Base-by-base conservation (phyloP, 345 rosid genomes). In the Cardamine occulta region DNA sequence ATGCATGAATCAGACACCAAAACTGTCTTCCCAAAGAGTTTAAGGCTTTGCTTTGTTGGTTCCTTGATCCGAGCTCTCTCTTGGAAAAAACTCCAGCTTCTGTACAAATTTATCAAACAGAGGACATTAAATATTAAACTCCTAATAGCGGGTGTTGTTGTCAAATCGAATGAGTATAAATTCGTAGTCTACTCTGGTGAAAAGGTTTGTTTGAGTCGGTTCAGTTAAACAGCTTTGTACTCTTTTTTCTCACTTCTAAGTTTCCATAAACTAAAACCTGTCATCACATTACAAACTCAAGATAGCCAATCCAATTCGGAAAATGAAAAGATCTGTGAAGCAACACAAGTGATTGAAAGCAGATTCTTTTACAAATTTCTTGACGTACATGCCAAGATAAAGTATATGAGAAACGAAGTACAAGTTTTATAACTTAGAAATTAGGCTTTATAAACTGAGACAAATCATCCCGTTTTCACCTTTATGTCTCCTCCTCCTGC, bases 21-120 rank as follows among this genome's bases (percentile, higher is more conserved):
- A 28, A 89, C 87, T 31, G 88, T 89, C 74, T 77, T 80, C 60
- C 92, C 95, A 31, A 89, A 89, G 28, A 89, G 90, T 82, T 87
- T 87, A 56, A 89, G 85, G 75, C 82, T 80, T 65, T 84, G 84
- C 57, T 81, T 75, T 8, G 76, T 71, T 8, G 75, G 80, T 79
- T 77, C 80, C 70, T 73, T 72, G 26, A 24, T 74, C n/a, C 54
- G 26, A 21, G 19, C 19, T 19, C 19, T 19, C 19, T 19, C 63
- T 35, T 21, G 83, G 68, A 71, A 71, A 71, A 56, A 74, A 71
- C 67, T 78, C 84, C 14, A 78, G 71, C 68, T 80, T 82, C 80
- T 83, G 68, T 18, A 75, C 72, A 83, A 65, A 56, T 35, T 64
- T 55, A 63, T 68, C 82, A 74, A 75, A 73, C 67, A 66, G 62